Conservation (phyloP, 495 filamentous ascomycete species). For the Viridothelium virens region DNA sequence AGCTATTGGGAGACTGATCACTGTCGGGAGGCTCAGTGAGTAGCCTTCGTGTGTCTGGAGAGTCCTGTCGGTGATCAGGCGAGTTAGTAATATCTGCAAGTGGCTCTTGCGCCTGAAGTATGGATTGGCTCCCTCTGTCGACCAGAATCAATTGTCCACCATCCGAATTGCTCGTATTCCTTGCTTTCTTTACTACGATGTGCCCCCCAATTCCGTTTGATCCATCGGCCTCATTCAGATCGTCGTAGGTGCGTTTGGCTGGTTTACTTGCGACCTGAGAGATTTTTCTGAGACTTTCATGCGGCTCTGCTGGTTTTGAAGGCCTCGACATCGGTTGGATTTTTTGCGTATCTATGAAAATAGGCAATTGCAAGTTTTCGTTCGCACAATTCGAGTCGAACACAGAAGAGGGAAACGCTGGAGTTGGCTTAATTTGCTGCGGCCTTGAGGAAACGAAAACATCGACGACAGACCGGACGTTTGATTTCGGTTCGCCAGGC, state of each 20-base stretch:
- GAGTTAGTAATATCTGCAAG: conserved; percentile 26
- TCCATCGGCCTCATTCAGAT: not conserved
- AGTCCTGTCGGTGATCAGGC: not conserved
- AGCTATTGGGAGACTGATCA: not conserved
- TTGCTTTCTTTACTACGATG: not conserved
- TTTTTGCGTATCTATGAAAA: not conserved
- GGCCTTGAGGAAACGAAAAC: not conserved
- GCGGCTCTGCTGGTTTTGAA: not conserved
- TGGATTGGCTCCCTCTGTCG: not conserved
- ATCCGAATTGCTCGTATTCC: not conserved
- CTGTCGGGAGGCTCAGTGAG: not conserved
- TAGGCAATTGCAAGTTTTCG: not conserved
- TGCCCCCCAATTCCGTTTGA: not conserved
- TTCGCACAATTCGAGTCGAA: not conserved
- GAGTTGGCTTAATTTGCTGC: not conserved
- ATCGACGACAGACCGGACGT: not conserved
- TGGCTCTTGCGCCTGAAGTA: not conserved
- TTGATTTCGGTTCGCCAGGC: not conserved
- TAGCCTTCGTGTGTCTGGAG: not conserved
- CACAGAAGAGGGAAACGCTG: not conserved
- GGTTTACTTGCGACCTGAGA: not conserved
- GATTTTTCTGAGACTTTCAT: not conserved
- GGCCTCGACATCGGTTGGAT: not conserved
- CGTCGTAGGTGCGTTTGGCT: not conserved
- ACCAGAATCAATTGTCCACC: not conserved